A percentile compares a stretch with the other conserved stretches of the same genome.
Evolutionary conservation across 306 rosid species (phyloP).

Genomic region (Dalbergia oliveri): DNA sequence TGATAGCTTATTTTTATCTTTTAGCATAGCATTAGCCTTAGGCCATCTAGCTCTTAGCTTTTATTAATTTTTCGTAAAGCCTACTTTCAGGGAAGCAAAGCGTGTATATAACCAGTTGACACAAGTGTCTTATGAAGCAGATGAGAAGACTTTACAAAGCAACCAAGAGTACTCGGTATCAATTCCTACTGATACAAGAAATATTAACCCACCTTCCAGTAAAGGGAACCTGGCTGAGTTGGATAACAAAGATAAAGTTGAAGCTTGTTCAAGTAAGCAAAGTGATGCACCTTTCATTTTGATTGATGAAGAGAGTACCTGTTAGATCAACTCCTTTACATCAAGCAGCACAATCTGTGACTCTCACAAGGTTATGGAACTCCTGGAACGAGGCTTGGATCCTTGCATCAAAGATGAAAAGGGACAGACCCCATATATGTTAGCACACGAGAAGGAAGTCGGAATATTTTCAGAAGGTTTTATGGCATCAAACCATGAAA

Average conservation of each 20-base stretch:
- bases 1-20: too few relatives aligned
- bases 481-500: constrained; percentile 88
- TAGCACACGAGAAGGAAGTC: constrained; percentile 83
- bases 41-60: too few relatives aligned
- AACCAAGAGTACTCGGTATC: constrained; percentile 37
- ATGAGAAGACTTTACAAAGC: constrained; percentile 52
- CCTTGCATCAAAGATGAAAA: constrained; percentile 86
- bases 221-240: constrained; percentile 49
- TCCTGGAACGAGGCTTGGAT: constrained; percentile 82
- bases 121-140: constrained; percentile 65
- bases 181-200: constrained; percentile 41
- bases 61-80: too few relatives aligned
- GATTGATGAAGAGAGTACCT: constrained; percentile 64
- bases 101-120: constrained; percentile 79
- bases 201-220: constrained; percentile 38
- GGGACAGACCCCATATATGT: constrained; percentile 89
- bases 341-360: constrained; percentile 70
- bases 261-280: constrained; percentile 52
- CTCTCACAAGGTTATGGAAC: constrained; percentile 71
- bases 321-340: constrained; percentile 76
- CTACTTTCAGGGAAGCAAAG: constrained; percentile 80
- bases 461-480: constrained; percentile 88
- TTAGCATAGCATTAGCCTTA: too few relatives aligned
- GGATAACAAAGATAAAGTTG: too few relatives aligned
- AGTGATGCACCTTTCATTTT: constrained; percentile 46